A percentile compares a stretch with the other conserved stretches of the same genome.
phyloP scores from a whole-genome alignment of 1,284 basidiomycete species.

The Tylopilus orsonianus region DNA sequence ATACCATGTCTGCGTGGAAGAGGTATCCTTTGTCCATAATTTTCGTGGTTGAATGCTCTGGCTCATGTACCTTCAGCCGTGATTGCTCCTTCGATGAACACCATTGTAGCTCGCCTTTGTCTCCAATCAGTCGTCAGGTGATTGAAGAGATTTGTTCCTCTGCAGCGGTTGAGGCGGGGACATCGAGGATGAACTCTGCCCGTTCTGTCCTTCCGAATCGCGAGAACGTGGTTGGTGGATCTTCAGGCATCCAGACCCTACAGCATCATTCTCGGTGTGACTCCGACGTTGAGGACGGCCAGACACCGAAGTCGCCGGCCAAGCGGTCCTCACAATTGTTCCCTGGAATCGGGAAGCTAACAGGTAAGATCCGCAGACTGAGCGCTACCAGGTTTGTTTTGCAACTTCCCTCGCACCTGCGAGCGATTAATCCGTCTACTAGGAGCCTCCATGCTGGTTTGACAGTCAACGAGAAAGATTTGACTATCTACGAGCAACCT shows the following conservation, averaged over 20 bases:
- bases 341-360: not conserved
- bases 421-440: conserved; percentile 4
- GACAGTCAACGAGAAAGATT: not conserved
- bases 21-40: conserved; percentile 10
- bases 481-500: not conserved
- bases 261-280: not conserved
- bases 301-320: not conserved
- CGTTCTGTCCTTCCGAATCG: no score
- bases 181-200: not conserved
- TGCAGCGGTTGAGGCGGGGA: conserved; percentile 1
- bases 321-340: not conserved
- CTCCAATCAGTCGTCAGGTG: conserved; percentile 19
- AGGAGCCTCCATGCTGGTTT: conserved; percentile 1
- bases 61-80: conserved; percentile 11
- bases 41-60: not conserved
- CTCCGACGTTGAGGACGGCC: not conserved
- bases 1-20: not conserved
- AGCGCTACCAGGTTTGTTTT: conserved; percentile 12
- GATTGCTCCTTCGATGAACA: conserved; percentile 1
- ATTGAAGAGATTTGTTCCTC: conserved; percentile 20
- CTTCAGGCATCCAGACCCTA: not conserved
- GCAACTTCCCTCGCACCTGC: not conserved
- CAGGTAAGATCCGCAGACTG: conserved; percentile 1
- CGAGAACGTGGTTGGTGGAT: not conserved
- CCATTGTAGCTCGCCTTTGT: conserved; percentile 12